A percentile compares a stretch with the other conserved stretches of the same genome.
These are phyloP conservation scores for Symmetrospora coprosmae DNA, from an alignment of 768 basidiomycete species.

Conservation along the genomic window DNA sequence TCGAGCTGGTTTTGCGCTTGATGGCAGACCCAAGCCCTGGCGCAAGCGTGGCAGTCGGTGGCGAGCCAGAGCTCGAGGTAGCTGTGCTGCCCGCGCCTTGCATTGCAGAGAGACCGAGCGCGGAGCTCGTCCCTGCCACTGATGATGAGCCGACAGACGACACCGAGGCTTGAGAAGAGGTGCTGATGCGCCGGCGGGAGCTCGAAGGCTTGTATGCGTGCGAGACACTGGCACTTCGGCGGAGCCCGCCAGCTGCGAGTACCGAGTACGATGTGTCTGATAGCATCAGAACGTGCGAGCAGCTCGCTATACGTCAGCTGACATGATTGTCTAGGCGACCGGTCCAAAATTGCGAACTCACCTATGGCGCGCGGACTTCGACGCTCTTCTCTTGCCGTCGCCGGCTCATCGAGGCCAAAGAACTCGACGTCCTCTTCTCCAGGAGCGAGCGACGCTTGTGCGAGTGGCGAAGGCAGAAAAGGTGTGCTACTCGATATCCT, in stretches of 20 bases:
- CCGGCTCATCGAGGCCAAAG: neutral
- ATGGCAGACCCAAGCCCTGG: too few relatives aligned
- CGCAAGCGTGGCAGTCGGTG: too few relatives aligned
- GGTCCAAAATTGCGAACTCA: neutral
- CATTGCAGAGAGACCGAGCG: too few relatives aligned
- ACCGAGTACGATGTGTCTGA: neutral
- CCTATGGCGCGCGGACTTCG: neutral
- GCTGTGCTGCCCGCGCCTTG: too few relatives aligned
- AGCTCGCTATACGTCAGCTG: neutral
- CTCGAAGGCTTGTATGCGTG: neutral
- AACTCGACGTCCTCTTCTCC: slow-evolving; percentile 9
- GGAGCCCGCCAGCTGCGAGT: neutral
- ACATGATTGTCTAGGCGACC: neutral
- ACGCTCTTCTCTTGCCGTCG: neutral
- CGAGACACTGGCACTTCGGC: neutral
- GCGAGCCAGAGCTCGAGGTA: too few relatives aligned
- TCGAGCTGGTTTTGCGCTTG: too few relatives aligned
- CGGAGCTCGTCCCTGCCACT: too few relatives aligned
- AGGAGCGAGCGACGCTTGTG: slow-evolving; percentile 15
- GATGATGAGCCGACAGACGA: too few relatives aligned
- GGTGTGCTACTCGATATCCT: too few relatives aligned
- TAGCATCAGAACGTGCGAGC: neutral
- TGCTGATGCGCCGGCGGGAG: neutral
- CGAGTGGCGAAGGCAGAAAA: slow-evolving; percentile 10
- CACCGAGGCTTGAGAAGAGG: neutral